These are phyloP conservation scores for Oryza australiensis DNA, from an alignment of 176 grass and related monocot genomes.

Conservation along the genomic window DNA sequence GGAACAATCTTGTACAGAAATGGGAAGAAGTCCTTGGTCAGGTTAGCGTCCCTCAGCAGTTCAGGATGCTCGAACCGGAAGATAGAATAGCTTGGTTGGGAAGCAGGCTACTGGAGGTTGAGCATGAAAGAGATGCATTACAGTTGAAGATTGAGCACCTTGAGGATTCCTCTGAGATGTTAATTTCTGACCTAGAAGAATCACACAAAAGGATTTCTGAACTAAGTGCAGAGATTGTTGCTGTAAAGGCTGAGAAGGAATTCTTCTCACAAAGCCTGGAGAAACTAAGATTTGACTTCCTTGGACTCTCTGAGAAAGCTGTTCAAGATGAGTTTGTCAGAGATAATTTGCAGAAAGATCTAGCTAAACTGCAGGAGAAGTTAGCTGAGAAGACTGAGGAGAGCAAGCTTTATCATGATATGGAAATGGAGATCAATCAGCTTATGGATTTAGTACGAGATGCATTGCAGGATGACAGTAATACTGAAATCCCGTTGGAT, in stretches of 20 bases:
- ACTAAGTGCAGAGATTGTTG: conserved; percentile 74
- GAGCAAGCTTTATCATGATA: conserved; percentile 40
- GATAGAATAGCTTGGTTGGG: conserved; percentile 75
- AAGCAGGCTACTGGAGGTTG: conserved; percentile 58
- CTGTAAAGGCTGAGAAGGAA: conserved; percentile 85
- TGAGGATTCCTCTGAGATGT: conserved; percentile 94
- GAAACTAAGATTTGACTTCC: conserved; percentile 83
- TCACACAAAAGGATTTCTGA: conserved; percentile 92
- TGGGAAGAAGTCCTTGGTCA: conserved; percentile 81
- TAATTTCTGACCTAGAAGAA: conserved; percentile 82
- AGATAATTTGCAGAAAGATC: conserved; percentile 72
- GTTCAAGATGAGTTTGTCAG: conserved; percentile 75
- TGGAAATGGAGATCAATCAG: conserved; percentile 60
- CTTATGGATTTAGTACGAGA: conserved; percentile 64
- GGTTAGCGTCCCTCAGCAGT: conserved; percentile 67
- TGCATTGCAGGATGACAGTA: conserved; percentile 37
- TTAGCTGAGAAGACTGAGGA: conserved; percentile 67
- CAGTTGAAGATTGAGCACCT: conserved; percentile 89
- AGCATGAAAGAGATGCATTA: conserved; percentile 77
- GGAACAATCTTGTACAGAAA: conserved; percentile 86
- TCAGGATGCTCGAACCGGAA: conserved; percentile 67
- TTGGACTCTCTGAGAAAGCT: conserved; percentile 67
- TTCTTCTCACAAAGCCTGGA: conserved; percentile 79
- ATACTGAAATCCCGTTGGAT: conserved; percentile 49
- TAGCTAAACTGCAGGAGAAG: conserved; percentile 65